Evolutionary conservation across 768 basidiomycete genomes (phyloP).

Genomic region (Gymnopilus dilepis): DNA sequence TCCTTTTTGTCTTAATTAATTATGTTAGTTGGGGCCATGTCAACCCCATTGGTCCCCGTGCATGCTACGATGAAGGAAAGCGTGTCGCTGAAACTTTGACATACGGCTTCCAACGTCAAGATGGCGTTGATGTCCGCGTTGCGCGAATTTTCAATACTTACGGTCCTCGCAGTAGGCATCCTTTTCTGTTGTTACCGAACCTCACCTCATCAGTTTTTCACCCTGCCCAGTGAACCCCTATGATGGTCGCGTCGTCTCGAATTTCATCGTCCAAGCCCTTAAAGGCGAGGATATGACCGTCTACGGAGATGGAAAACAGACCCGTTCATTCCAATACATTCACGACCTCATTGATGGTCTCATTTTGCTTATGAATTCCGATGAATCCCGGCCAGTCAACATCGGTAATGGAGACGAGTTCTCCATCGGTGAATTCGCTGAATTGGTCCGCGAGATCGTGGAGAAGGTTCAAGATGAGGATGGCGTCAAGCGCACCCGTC

Average conservation of each 20-base stretch:
- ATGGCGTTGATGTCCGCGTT: conserved; percentile 94
- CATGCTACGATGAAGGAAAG: conserved; percentile 99
- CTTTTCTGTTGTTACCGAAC: conserved; percentile 7
- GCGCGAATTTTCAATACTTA: conserved; percentile 99
- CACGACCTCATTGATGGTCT: conserved; percentile 97
- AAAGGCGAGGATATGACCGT: conserved; percentile 97
- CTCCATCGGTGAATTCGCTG: conserved; percentile 93
- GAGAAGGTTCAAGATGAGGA: conserved; percentile 91
- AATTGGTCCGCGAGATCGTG: conserved; percentile 90
- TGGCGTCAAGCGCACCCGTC: conserved; percentile 53
- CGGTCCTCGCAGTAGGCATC: conserved; percentile 75
- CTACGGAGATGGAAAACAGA: conserved; percentile 92
- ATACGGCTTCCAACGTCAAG: conserved; percentile 94
- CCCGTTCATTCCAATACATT: conserved; percentile 96
- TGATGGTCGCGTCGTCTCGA: conserved; percentile 98
- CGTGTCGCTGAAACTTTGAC: conserved; percentile 98
- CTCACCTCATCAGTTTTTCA: conserved; percentile 28
- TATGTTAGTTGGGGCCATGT: conserved; percentile 90
- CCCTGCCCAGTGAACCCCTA: conserved; percentile 81
- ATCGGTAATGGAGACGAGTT: conserved; percentile 96
- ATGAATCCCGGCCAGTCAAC: conserved; percentile 94
- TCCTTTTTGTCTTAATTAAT: conserved; percentile 19
- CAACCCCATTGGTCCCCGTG: conserved; percentile 96
- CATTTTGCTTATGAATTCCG: conserved; percentile 93
- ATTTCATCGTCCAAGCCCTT: conserved; percentile 98